phyloP scores from a whole-genome alignment of 2,329 filamentous ascomycete genomes.

The Phialemonium atrogriseum region DNA sequence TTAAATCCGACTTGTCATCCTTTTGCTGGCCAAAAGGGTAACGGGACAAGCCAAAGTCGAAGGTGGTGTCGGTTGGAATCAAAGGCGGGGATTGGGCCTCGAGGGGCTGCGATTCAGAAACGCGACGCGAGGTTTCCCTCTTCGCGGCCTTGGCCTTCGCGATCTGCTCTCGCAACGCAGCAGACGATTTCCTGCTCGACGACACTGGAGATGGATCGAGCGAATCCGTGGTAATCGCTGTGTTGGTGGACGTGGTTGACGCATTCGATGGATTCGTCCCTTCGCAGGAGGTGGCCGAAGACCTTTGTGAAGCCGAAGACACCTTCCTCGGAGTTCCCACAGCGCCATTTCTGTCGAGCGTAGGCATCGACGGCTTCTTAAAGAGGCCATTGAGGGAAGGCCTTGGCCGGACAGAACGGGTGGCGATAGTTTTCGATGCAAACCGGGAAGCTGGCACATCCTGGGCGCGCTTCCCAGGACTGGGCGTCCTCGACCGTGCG shows the following conservation, averaged over 20 bases:
- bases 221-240: conserved; percentile 26
- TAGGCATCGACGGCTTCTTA: conserved; percentile 44
- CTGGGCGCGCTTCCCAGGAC: conserved; percentile 26
- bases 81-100: conserved; percentile 26
- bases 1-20: conserved; percentile 50
- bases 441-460: conserved; percentile 25
- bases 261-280: conserved; percentile 24
- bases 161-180: conserved; percentile 79
- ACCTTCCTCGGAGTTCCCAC: conserved; percentile 26
- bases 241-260: conserved; percentile 26
- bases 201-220: conserved; percentile 19
- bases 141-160: conserved; percentile 84
- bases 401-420: conserved; percentile 38
- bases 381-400: conserved; percentile 45
- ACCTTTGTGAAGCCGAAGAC: conserved; percentile 29
- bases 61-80: conserved; percentile 37
- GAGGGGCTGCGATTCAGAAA: conserved; percentile 13
- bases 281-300: conserved; percentile 28
- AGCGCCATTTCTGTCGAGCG: conserved; percentile 22
- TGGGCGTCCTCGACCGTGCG: conserved; percentile 26
- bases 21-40: conserved; percentile 65
- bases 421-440: conserved; percentile 37
- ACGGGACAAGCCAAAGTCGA: conserved; percentile 49
- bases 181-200: conserved; percentile 58
- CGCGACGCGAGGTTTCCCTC: conserved; percentile 39